Base-by-base conservation (phyloP, 2,329 filamentous ascomycete genomes). In the Hypoxylon sp. region DNA sequence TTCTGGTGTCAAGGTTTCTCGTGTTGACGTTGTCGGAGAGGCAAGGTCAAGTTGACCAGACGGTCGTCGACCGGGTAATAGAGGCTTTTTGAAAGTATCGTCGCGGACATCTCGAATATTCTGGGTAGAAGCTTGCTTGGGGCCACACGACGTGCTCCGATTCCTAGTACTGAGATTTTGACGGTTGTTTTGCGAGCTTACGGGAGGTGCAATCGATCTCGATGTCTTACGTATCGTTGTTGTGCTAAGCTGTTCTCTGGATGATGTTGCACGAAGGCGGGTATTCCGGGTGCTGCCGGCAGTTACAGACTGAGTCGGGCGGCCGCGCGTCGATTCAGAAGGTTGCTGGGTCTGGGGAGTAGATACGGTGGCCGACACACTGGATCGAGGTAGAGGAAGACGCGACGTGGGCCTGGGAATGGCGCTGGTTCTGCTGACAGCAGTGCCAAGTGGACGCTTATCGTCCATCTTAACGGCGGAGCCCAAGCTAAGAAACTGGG, bases 381-480 rank as follows among this genome's bases (percentile, higher is more conserved):
- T 69, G 10, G 76, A 75, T 58, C 77, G 74, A 61, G 77, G 76
- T 48, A 77, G 50, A 35, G 77, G 77, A 19, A 79, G 74, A 67
- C 77, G 77, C 39, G 77, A 79, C 29, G 73, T 71, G 6, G 77
- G 77, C 61, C 76, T 73, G 9, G 77, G 77, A 51, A 78, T 71
- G 56, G 70, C 69, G 54, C 75, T 78, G 14, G 64, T 57, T 56
- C 70, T 70, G 37, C 68, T 70, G 9, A 64, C 61, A 39, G 64
- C 47, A 8, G 67, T 56, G 24, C 66, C 70, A 51, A 53, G 55
- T 31, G 63, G 35, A 39, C 72, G 71, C 67, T 71, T 75, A 50
- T 75, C 74, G 19, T 77, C 75, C 76, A 77, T 78, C 35, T 69
- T 69, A 65, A 68, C 62, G 3, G 31, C 54, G 8, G 39, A 47